Base-by-base conservation (phyloP, 768 basidiomycete genomes). In the Podaxis sp. region DNA sequence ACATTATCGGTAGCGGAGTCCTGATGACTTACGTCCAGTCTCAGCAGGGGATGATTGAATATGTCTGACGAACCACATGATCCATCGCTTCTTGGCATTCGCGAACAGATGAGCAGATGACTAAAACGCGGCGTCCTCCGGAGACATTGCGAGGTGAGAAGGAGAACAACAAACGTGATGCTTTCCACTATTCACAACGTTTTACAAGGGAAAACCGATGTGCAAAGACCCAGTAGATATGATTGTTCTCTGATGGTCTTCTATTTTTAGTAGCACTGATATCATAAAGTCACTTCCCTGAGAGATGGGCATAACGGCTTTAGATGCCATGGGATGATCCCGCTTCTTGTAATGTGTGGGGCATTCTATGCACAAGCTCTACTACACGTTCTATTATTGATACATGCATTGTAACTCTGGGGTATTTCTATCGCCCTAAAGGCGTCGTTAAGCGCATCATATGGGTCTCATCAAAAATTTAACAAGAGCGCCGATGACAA, bases 11-110 rank as follows among this genome's bases (percentile, higher is more conserved):
- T 21, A 13, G 23, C 9, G 23, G 47, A 11, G 23, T 5, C 18
- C 42, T 44, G 42, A 37, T 3, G 11, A 21, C n/a, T 37, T 6
- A 7, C 25, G 37, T 38, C 14, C 37, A 40, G 54, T 55, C 54
- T 9, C 54, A 55, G 21, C 54, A 55, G 54, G 54, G 14, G 23
- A 55, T 55, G 54, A 55, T 54, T 38, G 18, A 48, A 48, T 48
- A 23, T 23, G 47, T 5, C 14, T 44, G 42, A 44, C 2, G 42
- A 23, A 25, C 21, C 47, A 48, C 47, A 48, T 25, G 47, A 48
- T 48, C 11, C 32, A 32, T 9, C 9, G 32, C 23, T 23, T 23
- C 27, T 48, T 48, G 21, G 27, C 21, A 48, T 48, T 48, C 21
- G 32, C 18, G 52, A 28, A 21, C n/a, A 36, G 28, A 37, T 51